A percentile compares a stretch with the other conserved stretches of the same genome.
phyloP scores from a whole-genome alignment of 192 early-diverging fungal species.

The Lobosporangium transversale region DNA sequence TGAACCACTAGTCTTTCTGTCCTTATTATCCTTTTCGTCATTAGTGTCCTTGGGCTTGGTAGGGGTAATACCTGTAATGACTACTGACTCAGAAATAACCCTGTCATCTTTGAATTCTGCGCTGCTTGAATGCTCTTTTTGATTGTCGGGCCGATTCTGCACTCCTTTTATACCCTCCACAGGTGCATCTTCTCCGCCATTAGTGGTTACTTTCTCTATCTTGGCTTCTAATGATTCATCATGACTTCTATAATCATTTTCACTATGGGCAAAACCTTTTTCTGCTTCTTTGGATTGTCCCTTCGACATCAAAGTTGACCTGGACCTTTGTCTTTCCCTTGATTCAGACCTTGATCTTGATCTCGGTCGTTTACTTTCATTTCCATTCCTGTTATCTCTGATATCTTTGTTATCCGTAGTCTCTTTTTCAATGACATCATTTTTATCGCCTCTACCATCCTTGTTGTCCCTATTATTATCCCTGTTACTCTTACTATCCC shows the following conservation, averaged over 20 bases:
- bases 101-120: too few relatives aligned
- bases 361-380: background rate
- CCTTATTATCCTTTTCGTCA: background rate
- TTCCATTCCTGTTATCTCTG: slow-evolving; percentile 6
- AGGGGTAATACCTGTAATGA: too few relatives aligned
- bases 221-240: too few relatives aligned
- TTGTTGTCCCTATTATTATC: background rate
- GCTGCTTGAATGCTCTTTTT: slow-evolving; percentile 1
- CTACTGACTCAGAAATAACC: too few relatives aligned
- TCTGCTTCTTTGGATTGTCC: background rate
- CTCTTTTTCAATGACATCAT: background rate
- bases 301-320: slow-evolving; percentile 7
- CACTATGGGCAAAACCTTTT: background rate
- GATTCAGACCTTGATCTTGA: slow-evolving; percentile 11
- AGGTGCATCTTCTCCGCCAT: too few relatives aligned
- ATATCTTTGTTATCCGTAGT: background rate
- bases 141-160: background rate
- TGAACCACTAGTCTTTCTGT: background rate
- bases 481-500: background rate
- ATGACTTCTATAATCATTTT: too few relatives aligned
- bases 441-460: background rate
- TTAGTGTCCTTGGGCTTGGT: too few relatives aligned
- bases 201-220: too few relatives aligned
- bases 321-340: slow-evolving; percentile 6
- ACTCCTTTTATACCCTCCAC: too few relatives aligned